A percentile compares a stretch with the other conserved stretches of the same genome.
Conservation (phyloP, 208 protist genomes). For the Trypanosoma platydactyli region DNA sequence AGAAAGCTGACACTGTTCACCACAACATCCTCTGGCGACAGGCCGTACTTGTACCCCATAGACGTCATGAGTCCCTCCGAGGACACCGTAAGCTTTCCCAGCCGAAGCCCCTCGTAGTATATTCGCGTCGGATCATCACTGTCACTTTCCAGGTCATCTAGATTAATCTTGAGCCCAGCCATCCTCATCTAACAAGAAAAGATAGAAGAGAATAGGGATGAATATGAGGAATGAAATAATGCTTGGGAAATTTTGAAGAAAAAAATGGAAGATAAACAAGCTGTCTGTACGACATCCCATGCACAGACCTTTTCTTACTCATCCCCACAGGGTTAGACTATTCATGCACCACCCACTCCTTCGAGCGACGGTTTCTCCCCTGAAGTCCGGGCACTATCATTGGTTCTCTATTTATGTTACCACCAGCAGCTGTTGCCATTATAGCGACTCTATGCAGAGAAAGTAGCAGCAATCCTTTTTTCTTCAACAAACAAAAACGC, state of each 20-base stretch:
- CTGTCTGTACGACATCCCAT: too few relatives aligned
- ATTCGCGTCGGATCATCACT: constrained; percentile 38
- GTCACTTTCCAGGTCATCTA: constrained; percentile 66
- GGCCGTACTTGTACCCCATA: constrained; percentile 49
- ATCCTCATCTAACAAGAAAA: constrained; percentile 6
- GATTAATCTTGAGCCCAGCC: constrained; percentile 70
- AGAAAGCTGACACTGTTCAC: constrained; percentile 62
- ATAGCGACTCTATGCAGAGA: neutral
- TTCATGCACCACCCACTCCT: too few relatives aligned
- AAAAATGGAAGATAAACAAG: neutral
- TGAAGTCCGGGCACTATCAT: neutral
- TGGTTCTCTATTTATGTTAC: neutral
- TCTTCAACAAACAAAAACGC: neutral
- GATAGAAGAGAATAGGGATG: neutral
- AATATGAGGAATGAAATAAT: neutral
- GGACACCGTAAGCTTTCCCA: constrained; percentile 78
- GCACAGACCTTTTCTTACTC: too few relatives aligned
- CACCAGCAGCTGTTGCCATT: neutral
- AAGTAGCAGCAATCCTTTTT: neutral
- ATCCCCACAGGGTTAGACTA: too few relatives aligned
- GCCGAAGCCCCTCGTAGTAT: constrained; percentile 56
- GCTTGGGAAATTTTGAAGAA: too few relatives aligned
- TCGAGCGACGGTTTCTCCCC: too few relatives aligned
- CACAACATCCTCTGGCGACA: constrained; percentile 78
- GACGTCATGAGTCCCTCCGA: constrained; percentile 66